A percentile compares a stretch with the other conserved stretches of the same genome.
phyloP scores from a whole-genome alignment of 2,329 filamentous ascomycete genomes.

The Bipolaris zeicola region DNA sequence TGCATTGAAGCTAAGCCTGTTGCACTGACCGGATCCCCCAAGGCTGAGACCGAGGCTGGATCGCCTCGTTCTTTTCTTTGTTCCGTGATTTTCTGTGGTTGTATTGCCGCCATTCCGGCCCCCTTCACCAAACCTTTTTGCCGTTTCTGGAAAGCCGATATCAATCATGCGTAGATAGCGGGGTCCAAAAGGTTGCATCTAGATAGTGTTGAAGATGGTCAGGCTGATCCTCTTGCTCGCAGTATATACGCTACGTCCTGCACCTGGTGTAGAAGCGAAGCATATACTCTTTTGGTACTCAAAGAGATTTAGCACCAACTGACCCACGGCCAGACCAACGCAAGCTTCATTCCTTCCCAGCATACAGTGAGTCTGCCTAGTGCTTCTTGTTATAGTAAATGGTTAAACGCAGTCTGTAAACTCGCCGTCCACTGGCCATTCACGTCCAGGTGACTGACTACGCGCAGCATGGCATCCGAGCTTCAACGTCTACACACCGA shows the following conservation, averaged over 20 bases:
- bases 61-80: background rate
- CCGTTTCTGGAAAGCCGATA: background rate
- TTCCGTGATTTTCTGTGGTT: background rate
- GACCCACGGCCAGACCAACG: background rate
- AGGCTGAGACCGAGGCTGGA: background rate
- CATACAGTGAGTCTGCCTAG: background rate
- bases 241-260: conserved; percentile 1
- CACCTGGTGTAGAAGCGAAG: background rate
- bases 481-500: background rate
- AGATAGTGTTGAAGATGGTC: background rate
- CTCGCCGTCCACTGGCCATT: background rate
- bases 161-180: background rate
- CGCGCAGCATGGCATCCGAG: background rate
- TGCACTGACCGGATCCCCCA: conserved; percentile 9
- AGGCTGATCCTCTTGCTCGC: background rate
- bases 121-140: background rate
- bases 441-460: background rate
- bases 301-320: background rate
- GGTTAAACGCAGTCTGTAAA: background rate
- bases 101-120: background rate
- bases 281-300: background rate
- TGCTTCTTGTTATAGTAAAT: background rate
- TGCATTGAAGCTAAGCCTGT: conserved; percentile 6
- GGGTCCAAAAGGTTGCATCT: background rate
- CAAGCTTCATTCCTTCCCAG: background rate